Base-by-base conservation (phyloP, 805 yeast genomes). In the Saccharomycopsis sp. region DNA sequence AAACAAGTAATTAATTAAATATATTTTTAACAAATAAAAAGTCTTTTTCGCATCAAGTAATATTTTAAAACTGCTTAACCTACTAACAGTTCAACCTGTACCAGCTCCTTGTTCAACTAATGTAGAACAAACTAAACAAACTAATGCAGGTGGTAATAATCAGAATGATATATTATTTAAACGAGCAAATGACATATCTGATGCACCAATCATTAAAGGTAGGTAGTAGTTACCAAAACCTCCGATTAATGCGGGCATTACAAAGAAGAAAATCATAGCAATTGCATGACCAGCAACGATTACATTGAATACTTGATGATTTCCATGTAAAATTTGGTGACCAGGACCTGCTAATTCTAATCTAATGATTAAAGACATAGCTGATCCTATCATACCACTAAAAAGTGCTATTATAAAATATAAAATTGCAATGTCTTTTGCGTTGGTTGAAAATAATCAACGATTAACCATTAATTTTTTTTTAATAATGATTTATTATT, bases 341-440 rank as follows among this genome's bases (percentile, higher is more conserved):
- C 54, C 52, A 26, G 52, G 51, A n/a, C 46, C 47, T 12, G 53
- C 40, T 50, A 53, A 50, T 45, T 53, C 57, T 41, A 53, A 43
- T 47, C 57, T 49, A 34, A 53, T 51, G 12, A 52, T 46, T 23
- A 50, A 46, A 12, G 54, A 50, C 52, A 52, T 53, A 25, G 51
- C 45, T 31, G 55, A 47, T 5, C 54, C 57, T 39, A 49, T 42
- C 44, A 53, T 44, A n/a, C 49, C 55, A 39, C 51, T 46, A 21
- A 53, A 49, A 41, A 50, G 34, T 20, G 55, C 52, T 33, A 50
- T 47, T 23, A 51, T 47, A 36, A 53, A 46, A 41, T 52, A 53
- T 46, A 53, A 49, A 21, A 53, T 46, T 12, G 55, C 56, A 28
- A 53, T 53, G 49, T 52, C 56, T 47, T 52, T 53, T 30, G 54